Evolutionary conservation across 2,329 filamentous ascomycete species (phyloP).

Genomic region (Aspergillus chevalieri): DNA sequence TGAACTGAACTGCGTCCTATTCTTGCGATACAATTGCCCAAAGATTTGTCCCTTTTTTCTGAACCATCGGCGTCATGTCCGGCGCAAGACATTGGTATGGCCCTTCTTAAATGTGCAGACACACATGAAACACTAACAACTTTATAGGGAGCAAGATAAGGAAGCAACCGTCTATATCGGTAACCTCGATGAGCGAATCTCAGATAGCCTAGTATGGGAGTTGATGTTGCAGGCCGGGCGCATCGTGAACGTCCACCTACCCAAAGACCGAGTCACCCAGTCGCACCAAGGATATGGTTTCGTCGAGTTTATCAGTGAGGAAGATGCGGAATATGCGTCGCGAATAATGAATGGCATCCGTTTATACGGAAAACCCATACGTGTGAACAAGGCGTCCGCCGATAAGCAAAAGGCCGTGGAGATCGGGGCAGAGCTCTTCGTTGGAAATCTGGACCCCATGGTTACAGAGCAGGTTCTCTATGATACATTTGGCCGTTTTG

Average conservation of each 20-base stretch:
- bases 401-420: slow-evolving; percentile 92
- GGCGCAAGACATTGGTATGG: slow-evolving; percentile 69
- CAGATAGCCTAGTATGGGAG: slow-evolving; percentile 88
- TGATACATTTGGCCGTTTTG: slow-evolving; percentile 91
- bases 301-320: slow-evolving; percentile 93
- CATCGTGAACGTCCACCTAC: slow-evolving; percentile 96
- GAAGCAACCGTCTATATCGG: slow-evolving; percentile 97
- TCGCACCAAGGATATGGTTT: slow-evolving; percentile 97
- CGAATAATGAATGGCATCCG: slow-evolving; percentile 95
- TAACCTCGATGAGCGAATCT: slow-evolving; percentile 94
- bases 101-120: background rate
- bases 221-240: slow-evolving; percentile 96
- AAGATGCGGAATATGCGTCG: slow-evolving; percentile 93
- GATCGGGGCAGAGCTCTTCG: slow-evolving; percentile 92
- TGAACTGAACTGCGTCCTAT: background rate
- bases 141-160: slow-evolving; percentile 86
- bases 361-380: slow-evolving; percentile 86
- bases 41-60: background rate
- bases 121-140: slow-evolving; percentile 10
- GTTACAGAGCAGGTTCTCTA: slow-evolving; percentile 94
- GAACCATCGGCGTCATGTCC: slow-evolving; percentile 47
- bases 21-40: background rate
- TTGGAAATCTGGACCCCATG: slow-evolving; percentile 90
- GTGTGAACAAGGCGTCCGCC: slow-evolving; percentile 88
- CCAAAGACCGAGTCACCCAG: slow-evolving; percentile 95